Evolutionary conservation across 305 asterid species (phyloP).

Genomic region (Ruellia speciosa): DNA sequence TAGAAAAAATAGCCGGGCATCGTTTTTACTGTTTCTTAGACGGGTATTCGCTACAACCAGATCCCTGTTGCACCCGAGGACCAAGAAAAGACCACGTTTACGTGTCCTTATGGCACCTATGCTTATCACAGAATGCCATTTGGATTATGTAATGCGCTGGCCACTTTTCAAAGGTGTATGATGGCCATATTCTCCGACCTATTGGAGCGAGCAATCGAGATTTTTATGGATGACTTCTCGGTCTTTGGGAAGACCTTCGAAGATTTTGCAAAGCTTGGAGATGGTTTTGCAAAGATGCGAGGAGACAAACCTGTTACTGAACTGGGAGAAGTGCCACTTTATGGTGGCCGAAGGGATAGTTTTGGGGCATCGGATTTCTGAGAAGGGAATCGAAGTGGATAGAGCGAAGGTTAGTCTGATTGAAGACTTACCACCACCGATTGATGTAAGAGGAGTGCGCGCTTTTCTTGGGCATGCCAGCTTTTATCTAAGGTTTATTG

Average conservation of each 20-base stretch:
- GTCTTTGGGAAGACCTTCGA: neutral
- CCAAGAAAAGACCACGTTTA: conserved; percentile 4
- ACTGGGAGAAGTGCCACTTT: neutral
- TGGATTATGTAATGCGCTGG: conserved; percentile 2
- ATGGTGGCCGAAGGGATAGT: neutral
- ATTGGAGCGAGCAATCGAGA: neutral
- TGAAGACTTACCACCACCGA: neutral
- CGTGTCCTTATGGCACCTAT: neutral
- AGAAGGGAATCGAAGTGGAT: neutral
- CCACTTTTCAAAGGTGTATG: conserved; percentile 7
- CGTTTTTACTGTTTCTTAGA: neutral
- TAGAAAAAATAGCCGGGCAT: neutral
- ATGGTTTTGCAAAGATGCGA: neutral
- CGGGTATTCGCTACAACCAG: neutral
- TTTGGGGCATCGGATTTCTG: neutral
- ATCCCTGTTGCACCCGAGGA: conserved; percentile 8
- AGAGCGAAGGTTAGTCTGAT: neutral
- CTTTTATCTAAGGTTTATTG: neutral
- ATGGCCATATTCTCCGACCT: neutral
- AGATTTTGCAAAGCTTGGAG: neutral
- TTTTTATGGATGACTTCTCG: conserved; percentile 1
- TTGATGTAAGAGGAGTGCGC: neutral
- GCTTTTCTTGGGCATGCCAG: neutral
- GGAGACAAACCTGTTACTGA: neutral
- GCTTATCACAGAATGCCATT: too few species aligned